These are phyloP conservation scores for Fraxinus albicans DNA, from an alignment of 305 asterid species.

Conservation along the genomic window DNA sequence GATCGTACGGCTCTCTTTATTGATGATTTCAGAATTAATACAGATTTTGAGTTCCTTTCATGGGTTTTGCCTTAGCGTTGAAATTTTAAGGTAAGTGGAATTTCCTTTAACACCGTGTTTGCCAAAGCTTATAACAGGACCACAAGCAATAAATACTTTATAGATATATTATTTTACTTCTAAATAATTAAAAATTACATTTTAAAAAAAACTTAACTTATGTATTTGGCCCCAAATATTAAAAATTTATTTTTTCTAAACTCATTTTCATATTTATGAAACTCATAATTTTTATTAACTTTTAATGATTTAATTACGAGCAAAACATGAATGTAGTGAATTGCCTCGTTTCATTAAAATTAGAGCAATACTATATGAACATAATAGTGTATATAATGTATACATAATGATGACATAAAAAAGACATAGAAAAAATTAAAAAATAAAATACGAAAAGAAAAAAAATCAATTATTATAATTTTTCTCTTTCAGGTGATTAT, in stretches of 20 bases:
- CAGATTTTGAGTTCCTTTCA: neutral
- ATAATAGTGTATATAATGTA: no score
- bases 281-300: neutral
- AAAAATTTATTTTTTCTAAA: no score
- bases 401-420: no score
- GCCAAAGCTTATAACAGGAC: neutral
- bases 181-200: neutral
- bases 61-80: conserved; percentile 6
- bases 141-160: neutral
- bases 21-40: neutral
- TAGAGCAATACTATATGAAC: no score
- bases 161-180: no score
- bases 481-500: no score
- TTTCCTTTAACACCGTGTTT: neutral
- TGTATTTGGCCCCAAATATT: no score
- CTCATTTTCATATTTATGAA: neutral
- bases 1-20: conserved; percentile 29
- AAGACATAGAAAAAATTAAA: no score
- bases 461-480: no score
- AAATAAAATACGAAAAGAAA: no score
- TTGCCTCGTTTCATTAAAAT: no score
- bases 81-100: neutral
- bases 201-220: no score
- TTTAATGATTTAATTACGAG: neutral
- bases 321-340: neutral